Conservation (phyloP, 169 alveolate species). For the Eimeria maxima region DNA sequence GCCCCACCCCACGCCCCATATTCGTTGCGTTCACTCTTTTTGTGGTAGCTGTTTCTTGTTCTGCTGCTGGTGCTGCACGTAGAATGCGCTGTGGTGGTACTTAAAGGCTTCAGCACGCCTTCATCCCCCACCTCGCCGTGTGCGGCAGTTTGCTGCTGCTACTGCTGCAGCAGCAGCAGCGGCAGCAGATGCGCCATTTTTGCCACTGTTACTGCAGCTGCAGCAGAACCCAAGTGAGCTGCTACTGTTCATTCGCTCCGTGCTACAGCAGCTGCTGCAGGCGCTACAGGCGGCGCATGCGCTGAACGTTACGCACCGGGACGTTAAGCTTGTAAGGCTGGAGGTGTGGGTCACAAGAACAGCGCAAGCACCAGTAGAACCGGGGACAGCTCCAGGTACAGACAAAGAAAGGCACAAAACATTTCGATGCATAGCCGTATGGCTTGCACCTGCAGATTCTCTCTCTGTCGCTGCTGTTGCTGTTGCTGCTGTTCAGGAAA, state of each 20-base stretch:
- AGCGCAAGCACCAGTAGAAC: neutral
- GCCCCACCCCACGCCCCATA: no score
- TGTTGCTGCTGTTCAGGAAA: neutral
- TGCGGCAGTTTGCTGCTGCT: no score
- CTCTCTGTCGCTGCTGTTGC: neutral
- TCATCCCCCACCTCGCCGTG: conserved; percentile 1
- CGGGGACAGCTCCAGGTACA: neutral
- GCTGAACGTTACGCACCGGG: conserved; percentile 38
- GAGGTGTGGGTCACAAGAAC: neutral
- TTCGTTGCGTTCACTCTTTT: no score
- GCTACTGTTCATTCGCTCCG: conserved; percentile 22
- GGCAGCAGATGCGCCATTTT: conserved; percentile 20
- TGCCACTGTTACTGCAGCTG: conserved; percentile 30
- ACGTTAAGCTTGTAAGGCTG: conserved; percentile 41
- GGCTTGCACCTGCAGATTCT: neutral
- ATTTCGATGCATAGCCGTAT: neutral
- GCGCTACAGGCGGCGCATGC: conserved; percentile 22
- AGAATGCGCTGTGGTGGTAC: conserved; percentile 37
- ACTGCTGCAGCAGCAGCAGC: neutral
- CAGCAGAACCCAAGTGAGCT: conserved; percentile 15
- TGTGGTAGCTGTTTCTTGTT: no score
- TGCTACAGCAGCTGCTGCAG: conserved; percentile 39
- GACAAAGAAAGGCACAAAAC: neutral
- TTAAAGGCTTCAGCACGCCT: conserved; percentile 24
- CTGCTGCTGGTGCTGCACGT: no score